Evolutionary conservation across 1,284 basidiomycete genomes (phyloP), one percentile per base, ranked within the genome.

Genomic region (Austroboletus novae-zelandiae): DNA sequence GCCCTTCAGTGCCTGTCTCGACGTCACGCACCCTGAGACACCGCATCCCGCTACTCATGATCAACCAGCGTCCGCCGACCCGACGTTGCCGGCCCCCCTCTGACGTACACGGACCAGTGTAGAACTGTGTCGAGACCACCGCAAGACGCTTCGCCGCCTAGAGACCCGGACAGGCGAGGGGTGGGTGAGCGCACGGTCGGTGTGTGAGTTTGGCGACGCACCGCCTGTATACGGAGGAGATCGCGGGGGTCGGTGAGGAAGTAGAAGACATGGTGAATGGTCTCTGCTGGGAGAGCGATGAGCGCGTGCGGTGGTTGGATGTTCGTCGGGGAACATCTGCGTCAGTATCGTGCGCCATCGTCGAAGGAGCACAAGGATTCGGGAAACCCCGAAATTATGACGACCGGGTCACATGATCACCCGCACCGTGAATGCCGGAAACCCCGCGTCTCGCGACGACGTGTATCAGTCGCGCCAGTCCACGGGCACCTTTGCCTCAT

Each of bases 31-130:
- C 41, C 4, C 35, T 7, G 5, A 63, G 45, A 7, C 46, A 45
- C 10, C 31, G 41, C 59, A 51, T 61, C 1, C 36, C 32, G 45
- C 42, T 53, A 37, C 49, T 60, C 51, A 40, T 40, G 48, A 60
- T 45, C 25, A 61, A 2, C 59, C 59, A 61, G 40, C 59, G 8
- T 27, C 59, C 61, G 7, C 35, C 1, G 23, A 61, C 41, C 50
- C 59, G 63, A 13, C 35, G 48, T n/a, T 48, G 47, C 17, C 52
- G 44, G 17, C 53, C 59, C 4, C 39, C 15, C 1, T 51, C 47
- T 20, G 30, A 32, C 23, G 46, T 13, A 15, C 50, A 43, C 5
- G 55, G 55, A 4, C 46, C 51, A 2, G 20, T 46, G 46, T 32
- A 56, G 13, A 15, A 11, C n/a, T 20, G 29, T 8, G 4, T 41